Base-by-base conservation (phyloP, 805 yeast genomes). In the Soucietia sequanensis region DNA sequence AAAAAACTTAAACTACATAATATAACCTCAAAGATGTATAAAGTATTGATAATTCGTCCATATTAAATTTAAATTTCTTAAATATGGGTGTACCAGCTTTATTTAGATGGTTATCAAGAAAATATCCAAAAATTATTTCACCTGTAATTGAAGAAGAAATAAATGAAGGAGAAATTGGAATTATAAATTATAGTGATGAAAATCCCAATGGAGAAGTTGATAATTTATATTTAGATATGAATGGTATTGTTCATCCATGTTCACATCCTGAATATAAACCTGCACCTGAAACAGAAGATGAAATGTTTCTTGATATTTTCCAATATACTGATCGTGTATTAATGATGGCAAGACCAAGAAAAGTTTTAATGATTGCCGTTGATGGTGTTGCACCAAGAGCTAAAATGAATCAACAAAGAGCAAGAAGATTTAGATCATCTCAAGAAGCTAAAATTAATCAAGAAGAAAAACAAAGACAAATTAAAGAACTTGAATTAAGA, bases 311-410 rank as follows among this genome's bases (percentile, higher is more conserved):
- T 38, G 98, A 91, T 30, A 83, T 93, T 18, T 93, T 93, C 65
- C 81, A 80, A 48, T 93, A 93, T 56, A 93, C 99, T 0, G 95
- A 93, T 46, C 72, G 96, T 30, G 96, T 93, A 5, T 65, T 93
- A 30, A 78, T 80, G 63, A 85, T 93, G 89, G 98, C 97, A 0
- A 73, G 96, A 51, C 99, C 99, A 2, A 70, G 98, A 38, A 90
- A 93, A 56, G 79, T 93, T 23, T 70, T 93, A 37, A 78, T 87
- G 81, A 89, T 93, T 58, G 98, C 99, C 2, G 95, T 93, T 22
- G 99, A 93, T 67, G 99, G 99, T 37, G 99, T 93, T 22, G 99
- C 99, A 2, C 99, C 99, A 15, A 74, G 98, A 53, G 98, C 97
- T 18, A 90, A 90, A 59, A 90, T 90, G 96, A 90, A 91, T 58